These are phyloP conservation scores for Podospora comata DNA, from an alignment of 495 filamentous ascomycete genomes.

Conservation along the genomic window DNA sequence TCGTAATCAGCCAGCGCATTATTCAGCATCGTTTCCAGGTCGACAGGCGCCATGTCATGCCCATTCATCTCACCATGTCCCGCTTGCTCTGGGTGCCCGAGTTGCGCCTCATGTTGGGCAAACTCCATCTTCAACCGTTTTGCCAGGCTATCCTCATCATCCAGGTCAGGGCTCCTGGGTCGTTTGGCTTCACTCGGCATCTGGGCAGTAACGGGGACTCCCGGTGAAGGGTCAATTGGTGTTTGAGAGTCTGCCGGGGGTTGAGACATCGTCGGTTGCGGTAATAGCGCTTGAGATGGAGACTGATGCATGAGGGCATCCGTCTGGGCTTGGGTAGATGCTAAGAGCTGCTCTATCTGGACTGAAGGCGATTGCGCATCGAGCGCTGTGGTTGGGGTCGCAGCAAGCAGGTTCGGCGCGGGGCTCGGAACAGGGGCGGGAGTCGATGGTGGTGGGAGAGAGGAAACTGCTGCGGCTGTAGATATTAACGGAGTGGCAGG, in stretches of 20 bases:
- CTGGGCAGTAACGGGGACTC: neutral
- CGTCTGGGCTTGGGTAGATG: neutral
- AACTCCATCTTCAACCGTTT: slow-evolving; percentile 40
- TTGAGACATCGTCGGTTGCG: neutral
- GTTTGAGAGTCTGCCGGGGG: neutral
- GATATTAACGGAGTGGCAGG: neutral
- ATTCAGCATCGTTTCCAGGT: slow-evolving; percentile 30
- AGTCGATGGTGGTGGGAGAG: neutral
- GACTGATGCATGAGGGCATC: neutral
- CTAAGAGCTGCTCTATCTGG: neutral
- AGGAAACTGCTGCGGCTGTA: neutral
- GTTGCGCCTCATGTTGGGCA: slow-evolving; percentile 4
- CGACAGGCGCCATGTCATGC: slow-evolving; percentile 15
- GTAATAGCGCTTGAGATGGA: neutral
- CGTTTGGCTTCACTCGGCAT: slow-evolving; percentile 28
- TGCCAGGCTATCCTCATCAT: slow-evolving; percentile 23
- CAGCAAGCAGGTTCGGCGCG: neutral
- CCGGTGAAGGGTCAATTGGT: neutral
- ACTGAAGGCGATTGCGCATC: neutral
- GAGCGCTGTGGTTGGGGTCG: neutral
- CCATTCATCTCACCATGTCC: neutral
- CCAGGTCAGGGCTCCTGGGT: slow-evolving; percentile 32
- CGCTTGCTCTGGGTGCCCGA: neutral
- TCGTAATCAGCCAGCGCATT: slow-evolving; percentile 24
- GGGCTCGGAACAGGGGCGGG: neutral